Evolutionary conservation across 805 yeast species (phyloP).

Genomic region (Hanseniaspora lachancei): DNA sequence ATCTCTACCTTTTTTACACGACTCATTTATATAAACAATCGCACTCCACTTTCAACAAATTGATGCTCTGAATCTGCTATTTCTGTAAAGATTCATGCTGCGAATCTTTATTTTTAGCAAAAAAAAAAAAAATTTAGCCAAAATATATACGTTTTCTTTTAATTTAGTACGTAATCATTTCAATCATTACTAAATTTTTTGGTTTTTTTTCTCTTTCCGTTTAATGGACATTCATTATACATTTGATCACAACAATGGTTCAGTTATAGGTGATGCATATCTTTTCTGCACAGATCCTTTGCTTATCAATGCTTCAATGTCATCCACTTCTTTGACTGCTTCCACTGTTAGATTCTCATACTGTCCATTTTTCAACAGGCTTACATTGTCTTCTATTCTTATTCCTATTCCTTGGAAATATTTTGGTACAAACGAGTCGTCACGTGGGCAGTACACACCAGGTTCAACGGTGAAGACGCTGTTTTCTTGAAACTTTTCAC

Average conservation of each 20-base stretch:
- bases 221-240: background rate
- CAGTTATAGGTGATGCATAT: slow-evolving; percentile 28
- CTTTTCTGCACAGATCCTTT: slow-evolving; percentile 33
- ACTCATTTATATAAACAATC: too few relatives aligned
- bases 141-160: too few relatives aligned
- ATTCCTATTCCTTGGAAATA: slow-evolving; percentile 81
- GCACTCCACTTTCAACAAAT: too few relatives aligned
- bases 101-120: background rate
- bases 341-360: slow-evolving; percentile 59
- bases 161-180: too few relatives aligned
- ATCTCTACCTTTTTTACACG: too few relatives aligned
- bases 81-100: background rate
- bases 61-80: background rate
- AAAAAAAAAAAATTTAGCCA: background rate
- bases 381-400: slow-evolving; percentile 88
- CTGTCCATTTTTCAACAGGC: slow-evolving; percentile 44
- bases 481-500: slow-evolving; percentile 41
- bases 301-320: slow-evolving; percentile 57
- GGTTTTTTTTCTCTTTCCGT: background rate
- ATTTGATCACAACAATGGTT: background rate
- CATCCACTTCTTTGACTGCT: slow-evolving; percentile 75
- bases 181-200: background rate
- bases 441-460: slow-evolving; percentile 76
- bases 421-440: slow-evolving; percentile 53
- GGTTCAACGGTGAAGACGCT: slow-evolving; percentile 94